Evolutionary conservation across 805 yeast species (phyloP).

Genomic region (Pichia nakasei): DNA sequence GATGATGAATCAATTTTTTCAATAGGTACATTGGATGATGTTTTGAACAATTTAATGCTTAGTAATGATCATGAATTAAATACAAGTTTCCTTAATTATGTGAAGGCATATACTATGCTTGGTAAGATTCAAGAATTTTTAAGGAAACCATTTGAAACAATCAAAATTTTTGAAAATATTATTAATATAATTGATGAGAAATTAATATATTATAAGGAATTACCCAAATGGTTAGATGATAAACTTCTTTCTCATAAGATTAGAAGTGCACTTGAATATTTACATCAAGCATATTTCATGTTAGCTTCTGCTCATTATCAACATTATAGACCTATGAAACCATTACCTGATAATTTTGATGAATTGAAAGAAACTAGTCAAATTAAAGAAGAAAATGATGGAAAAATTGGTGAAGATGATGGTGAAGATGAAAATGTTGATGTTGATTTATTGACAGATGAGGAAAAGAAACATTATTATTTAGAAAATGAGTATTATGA

Average conservation of each 20-base stretch:
- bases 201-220: conserved; percentile 10
- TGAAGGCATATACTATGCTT: conserved; percentile 40
- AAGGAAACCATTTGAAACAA: conserved; percentile 43
- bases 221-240: conserved; percentile 4
- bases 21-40: conserved; percentile 52
- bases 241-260: conserved; percentile 20
- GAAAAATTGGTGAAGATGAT: conserved; percentile 17
- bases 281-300: conserved; percentile 74
- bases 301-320: conserved; percentile 69
- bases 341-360: conserved; percentile 25
- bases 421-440: conserved; percentile 21
- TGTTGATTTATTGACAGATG: conserved; percentile 14
- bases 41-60: conserved; percentile 55
- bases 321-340: conserved; percentile 30
- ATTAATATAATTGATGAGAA: conserved; percentile 26
- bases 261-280: conserved; percentile 45
- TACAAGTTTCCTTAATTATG: conserved; percentile 39
- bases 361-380: conserved; percentile 15
- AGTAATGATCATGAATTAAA: conserved; percentile 43
- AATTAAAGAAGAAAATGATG: neutral
- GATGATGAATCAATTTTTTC: conserved; percentile 14
- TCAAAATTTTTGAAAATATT: conserved; percentile 35
- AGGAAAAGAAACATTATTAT: conserved; percentile 28
- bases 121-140: conserved; percentile 63
- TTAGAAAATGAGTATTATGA: conserved; percentile 47